phyloP scores from a whole-genome alignment of 768 basidiomycete genomes.

The Neoboletus magnificus region DNA sequence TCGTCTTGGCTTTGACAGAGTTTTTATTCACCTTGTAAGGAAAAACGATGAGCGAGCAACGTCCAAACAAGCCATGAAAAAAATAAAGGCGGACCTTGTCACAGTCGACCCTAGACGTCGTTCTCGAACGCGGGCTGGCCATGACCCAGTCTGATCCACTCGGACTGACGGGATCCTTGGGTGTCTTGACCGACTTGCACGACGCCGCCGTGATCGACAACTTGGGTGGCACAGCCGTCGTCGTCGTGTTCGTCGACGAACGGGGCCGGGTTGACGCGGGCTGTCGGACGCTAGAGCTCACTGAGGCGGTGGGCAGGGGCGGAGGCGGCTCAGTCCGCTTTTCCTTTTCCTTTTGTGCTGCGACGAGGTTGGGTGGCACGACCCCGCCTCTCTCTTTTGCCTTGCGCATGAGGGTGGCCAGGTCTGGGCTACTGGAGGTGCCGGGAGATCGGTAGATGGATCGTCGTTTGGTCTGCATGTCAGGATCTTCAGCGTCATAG shows the following conservation, averaged over 20 bases:
- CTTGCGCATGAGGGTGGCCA: conserved; percentile 82
- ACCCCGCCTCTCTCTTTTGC: conserved; percentile 66
- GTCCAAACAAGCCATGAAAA: background rate
- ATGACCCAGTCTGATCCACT: conserved; percentile 46
- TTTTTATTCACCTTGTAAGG: conserved; percentile 40
- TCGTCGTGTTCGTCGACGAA: conserved; percentile 40
- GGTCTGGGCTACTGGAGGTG: conserved; percentile 88
- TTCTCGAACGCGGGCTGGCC: conserved; percentile 43
- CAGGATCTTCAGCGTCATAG: conserved; percentile 63
- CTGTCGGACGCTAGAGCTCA: conserved; percentile 26
- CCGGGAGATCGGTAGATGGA: conserved; percentile 87
- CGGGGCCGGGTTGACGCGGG: conserved; percentile 33
- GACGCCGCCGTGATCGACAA: conserved; percentile 35
- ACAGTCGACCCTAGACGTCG: conserved; percentile 39
- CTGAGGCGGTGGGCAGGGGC: conserved; percentile 37
- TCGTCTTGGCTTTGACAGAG: conserved; percentile 75
- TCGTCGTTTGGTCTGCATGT: conserved; percentile 71
- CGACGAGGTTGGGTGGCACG: conserved; percentile 32
- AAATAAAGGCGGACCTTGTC: conserved; percentile 42
- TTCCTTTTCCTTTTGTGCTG: conserved; percentile 30
- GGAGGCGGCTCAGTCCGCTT: conserved; percentile 41
- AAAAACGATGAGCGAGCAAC: background rate
- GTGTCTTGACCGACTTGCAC: conserved; percentile 19
- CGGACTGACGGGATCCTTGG: conserved; percentile 33
- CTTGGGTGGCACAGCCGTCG: conserved; percentile 30